Conservation (phyloP, 768 basidiomycete species). For the Dendrothele bispora region DNA sequence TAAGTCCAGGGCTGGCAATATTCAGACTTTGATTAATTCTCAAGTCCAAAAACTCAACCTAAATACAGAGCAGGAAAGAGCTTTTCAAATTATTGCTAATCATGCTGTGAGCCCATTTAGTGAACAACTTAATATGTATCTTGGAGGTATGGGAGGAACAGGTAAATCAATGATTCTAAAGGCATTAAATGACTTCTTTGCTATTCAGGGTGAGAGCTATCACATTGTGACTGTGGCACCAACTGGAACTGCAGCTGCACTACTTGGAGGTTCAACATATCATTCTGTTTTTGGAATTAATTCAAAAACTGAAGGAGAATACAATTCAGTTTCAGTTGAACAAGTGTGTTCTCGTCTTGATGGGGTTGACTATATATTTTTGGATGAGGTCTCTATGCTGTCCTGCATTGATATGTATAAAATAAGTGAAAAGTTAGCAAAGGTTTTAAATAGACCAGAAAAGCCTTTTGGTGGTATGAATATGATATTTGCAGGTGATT, state of each 20-base stretch:
- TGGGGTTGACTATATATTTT: constrained; percentile 23
- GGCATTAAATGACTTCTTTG: constrained; percentile 23
- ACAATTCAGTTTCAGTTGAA: neutral
- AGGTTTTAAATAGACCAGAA: constrained; percentile 1
- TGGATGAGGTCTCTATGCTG: constrained; percentile 32
- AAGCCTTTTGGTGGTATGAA: constrained; percentile 22
- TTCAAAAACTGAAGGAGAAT: neutral
- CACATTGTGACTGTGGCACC: constrained; percentile 27
- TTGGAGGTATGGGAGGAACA: constrained; percentile 31
- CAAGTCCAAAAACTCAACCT: neutral
- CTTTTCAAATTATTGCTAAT: constrained; percentile 13
- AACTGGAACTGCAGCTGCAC: constrained; percentile 30
- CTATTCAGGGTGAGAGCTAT: constrained; percentile 15
- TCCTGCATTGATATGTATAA: constrained; percentile 15
- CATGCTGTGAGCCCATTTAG: neutral
- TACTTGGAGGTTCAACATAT: constrained; percentile 35
- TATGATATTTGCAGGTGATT: constrained; percentile 31
- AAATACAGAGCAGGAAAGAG: constrained; percentile 14
- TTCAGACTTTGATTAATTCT: neutral
- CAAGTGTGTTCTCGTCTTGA: no score
- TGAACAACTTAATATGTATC: constrained; percentile 12
- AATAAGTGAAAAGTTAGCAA: constrained; percentile 12
- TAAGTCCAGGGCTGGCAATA: no score
- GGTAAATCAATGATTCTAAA: constrained; percentile 30
- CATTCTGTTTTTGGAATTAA: constrained; percentile 31